Evolutionary conservation across 345 rosid genomes (phyloP).

Genomic region (Excoecaria cochinchinensis): DNA sequence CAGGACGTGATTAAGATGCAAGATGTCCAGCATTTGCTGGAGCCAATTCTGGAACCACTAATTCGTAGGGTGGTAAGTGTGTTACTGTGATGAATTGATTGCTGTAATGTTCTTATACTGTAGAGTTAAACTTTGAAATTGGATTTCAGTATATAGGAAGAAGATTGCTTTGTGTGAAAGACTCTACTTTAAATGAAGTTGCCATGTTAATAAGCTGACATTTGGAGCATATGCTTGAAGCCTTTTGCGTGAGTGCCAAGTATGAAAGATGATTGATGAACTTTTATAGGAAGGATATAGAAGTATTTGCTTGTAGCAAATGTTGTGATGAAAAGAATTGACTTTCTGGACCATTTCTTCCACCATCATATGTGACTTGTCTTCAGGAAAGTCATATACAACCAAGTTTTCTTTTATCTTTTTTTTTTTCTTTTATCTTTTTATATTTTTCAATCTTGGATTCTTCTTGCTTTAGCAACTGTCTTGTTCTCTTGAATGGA

Average conservation of each 20-base stretch:
- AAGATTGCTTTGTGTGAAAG: too few relatives aligned
- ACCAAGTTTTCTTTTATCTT: background rate
- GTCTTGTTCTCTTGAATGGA: background rate
- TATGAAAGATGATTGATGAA: background rate
- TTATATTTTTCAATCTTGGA: background rate
- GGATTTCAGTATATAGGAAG: background rate
- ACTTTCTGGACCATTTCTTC: background rate
- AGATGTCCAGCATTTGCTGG: constrained; percentile 67
- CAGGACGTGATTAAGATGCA: constrained; percentile 81
- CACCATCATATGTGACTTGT: background rate
- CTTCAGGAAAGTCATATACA: background rate
- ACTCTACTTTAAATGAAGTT: background rate
- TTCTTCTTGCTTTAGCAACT: too few relatives aligned
- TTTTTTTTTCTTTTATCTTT: background rate
- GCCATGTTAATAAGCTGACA: constrained; percentile 1
- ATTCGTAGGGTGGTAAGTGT: constrained; percentile 88
- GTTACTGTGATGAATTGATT: constrained; percentile 1
- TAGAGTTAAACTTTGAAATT: background rate
- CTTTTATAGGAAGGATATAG: background rate
- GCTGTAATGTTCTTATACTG: background rate
- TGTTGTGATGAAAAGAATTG: background rate
- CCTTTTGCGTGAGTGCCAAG: background rate
- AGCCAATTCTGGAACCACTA: constrained; percentile 89
- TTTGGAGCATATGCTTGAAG: background rate
- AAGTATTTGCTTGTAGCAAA: background rate